Conservation (phyloP, 768 basidiomycete genomes). For the Tricholoma saponaceum region DNA sequence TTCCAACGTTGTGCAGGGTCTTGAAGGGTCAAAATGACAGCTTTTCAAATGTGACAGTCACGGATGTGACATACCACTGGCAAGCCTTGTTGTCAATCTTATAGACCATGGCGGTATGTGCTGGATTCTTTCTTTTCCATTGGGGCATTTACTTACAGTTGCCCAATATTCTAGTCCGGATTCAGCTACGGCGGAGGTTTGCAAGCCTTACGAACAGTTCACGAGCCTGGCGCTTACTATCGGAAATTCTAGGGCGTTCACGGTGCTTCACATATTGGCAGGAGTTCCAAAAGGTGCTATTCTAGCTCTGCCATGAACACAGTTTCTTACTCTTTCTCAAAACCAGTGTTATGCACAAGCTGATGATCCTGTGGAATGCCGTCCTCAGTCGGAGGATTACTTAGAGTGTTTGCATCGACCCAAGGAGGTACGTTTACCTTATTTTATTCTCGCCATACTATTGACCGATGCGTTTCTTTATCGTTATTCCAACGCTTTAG, state of each 20-base stretch:
- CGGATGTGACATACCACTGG: slow-evolving; percentile 4
- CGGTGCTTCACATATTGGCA: slow-evolving; percentile 93
- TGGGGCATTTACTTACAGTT: neutral
- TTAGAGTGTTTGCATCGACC: slow-evolving; percentile 86
- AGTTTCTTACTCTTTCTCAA: slow-evolving; percentile 2
- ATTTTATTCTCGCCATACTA: neutral
- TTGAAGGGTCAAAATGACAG: neutral
- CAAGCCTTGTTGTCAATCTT: no score
- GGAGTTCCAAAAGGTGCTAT: slow-evolving; percentile 69
- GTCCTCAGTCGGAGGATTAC: slow-evolving; percentile 76
- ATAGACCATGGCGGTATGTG: slow-evolving; percentile 35
- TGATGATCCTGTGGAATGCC: slow-evolving; percentile 71
- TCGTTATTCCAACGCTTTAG: slow-evolving; percentile 30
- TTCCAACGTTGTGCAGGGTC: neutral
- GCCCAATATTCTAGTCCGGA: slow-evolving; percentile 33
- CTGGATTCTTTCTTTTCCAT: neutral
- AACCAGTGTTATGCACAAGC: slow-evolving; percentile 80
- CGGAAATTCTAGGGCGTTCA: slow-evolving; percentile 54
- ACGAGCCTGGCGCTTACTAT: neutral
- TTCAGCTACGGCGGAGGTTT: slow-evolving; percentile 43
- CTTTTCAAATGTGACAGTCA: neutral
- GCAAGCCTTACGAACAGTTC: slow-evolving; percentile 1
- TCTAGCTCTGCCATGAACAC: slow-evolving; percentile 1
- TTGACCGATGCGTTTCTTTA: neutral
- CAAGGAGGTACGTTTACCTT: slow-evolving; percentile 64